A percentile compares a stretch with the other conserved stretches of the same genome.
Conservation (phyloP, 148 eudicot genomes). For the Chenopodium suecicum region DNA sequence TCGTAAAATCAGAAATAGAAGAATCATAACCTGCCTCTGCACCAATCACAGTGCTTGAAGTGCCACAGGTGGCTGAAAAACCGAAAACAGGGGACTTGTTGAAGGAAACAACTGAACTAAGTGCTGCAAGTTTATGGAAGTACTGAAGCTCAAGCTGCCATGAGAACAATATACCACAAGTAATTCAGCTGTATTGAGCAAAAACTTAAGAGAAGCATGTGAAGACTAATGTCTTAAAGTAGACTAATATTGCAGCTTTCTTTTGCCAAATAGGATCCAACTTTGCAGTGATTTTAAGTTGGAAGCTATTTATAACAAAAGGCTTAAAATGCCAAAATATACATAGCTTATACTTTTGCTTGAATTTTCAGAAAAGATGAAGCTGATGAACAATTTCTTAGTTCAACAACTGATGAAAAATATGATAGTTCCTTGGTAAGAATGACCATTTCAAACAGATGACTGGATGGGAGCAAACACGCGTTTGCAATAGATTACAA, state of each 20-base stretch:
- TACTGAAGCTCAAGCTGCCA: constrained; percentile 80
- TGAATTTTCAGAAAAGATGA: background rate
- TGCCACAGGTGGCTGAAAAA: constrained; percentile 76
- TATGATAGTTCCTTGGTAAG: background rate
- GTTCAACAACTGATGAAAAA: background rate
- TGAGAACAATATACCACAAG: constrained; percentile 2
- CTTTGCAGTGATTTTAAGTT: background rate
- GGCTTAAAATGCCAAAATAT: background rate
- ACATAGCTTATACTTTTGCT: background rate
- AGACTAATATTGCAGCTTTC: background rate
- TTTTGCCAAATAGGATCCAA: background rate
- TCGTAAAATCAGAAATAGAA: constrained; percentile 57
- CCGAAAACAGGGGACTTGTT: constrained; percentile 66
- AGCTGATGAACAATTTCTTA: background rate
- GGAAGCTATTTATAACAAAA: background rate
- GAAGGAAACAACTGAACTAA: constrained; percentile 66
- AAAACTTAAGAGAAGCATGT: background rate
- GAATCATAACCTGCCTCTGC: constrained; percentile 70
- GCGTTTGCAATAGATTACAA: background rate
- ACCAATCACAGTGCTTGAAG: constrained; percentile 49
- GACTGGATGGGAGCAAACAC: background rate
- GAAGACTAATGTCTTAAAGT: background rate
- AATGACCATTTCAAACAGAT: background rate
- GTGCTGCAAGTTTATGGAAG: constrained; percentile 69
- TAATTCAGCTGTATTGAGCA: background rate